Conservation (phyloP, 768 basidiomycete species). For the Gymnopilus junonius region DNA sequence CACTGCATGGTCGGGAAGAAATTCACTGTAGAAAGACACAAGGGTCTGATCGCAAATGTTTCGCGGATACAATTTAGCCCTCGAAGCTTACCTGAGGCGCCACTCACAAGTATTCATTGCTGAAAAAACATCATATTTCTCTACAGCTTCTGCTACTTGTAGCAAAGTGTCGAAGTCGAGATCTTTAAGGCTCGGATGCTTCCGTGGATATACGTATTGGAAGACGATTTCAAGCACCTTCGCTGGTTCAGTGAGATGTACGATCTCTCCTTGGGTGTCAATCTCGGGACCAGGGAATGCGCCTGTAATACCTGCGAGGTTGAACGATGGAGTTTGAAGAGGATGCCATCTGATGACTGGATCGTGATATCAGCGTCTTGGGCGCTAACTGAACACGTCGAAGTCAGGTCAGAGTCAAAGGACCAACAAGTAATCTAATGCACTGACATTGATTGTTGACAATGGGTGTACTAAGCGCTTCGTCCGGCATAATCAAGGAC, state of each 20-base stretch:
- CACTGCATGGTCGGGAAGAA: conserved; percentile 12
- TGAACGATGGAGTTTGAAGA: conserved; percentile 26
- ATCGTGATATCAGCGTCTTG: conserved; percentile 24
- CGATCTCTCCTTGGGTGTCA: conserved; percentile 21
- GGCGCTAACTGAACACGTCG: background rate
- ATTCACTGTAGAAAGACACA: background rate
- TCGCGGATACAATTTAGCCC: background rate
- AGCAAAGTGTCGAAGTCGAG: conserved; percentile 15
- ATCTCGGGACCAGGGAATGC: conserved; percentile 26
- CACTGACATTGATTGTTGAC: too few species aligned
- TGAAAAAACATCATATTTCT: conserved; percentile 27
- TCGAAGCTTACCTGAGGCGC: conserved; percentile 16
- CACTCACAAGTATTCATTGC: conserved; percentile 24
- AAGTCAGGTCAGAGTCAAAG: too few species aligned
- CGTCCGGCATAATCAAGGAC: too few species aligned
- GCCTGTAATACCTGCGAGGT: conserved; percentile 24
- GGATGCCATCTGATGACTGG: conserved; percentile 22
- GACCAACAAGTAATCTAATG: too few species aligned
- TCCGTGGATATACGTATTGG: conserved; percentile 24
- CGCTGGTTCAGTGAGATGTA: conserved; percentile 24
- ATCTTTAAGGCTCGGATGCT: conserved; percentile 23
- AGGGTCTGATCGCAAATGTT: background rate
- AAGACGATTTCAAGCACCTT: conserved; percentile 28
- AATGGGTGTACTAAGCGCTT: too few species aligned
- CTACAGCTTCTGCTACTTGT: conserved; percentile 25